These are phyloP conservation scores for Streptanthus diversifolius DNA, from an alignment of 345 rosid species.

Conservation along the genomic window DNA sequence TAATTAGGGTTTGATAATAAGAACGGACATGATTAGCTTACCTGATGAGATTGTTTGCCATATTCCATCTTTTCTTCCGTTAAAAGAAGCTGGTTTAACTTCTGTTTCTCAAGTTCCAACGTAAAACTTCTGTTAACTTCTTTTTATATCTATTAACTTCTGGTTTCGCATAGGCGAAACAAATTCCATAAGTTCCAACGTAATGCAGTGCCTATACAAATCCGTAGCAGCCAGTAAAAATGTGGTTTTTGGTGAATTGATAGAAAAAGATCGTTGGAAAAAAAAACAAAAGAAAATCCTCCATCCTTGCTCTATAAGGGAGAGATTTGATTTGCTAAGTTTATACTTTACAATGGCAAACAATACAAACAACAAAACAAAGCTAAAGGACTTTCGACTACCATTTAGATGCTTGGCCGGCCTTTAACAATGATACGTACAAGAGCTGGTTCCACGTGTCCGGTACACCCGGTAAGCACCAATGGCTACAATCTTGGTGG, in stretches of 20 bases:
- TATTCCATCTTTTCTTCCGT: too few species aligned
- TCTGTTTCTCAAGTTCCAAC: too few species aligned
- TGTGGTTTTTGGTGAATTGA: background rate
- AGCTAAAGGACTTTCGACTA: conserved; percentile 7
- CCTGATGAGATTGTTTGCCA: too few species aligned
- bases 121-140: too few species aligned
- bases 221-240: background rate
- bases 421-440: conserved; percentile 64
- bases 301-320: background rate
- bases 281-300: background rate
- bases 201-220: background rate
- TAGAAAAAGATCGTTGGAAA: background rate
- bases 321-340: conserved; percentile 2
- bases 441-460: conserved; percentile 86
- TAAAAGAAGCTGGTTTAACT: too few species aligned
- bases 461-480: conserved; percentile 94
- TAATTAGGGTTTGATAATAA: too few species aligned
- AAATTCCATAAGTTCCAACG: background rate
- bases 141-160: too few species aligned
- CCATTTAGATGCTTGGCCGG: conserved; percentile 40
- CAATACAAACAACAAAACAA: conserved; percentile 10
- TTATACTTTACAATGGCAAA: background rate
- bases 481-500: conserved; percentile 89
- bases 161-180: too few species aligned
- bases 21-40: too few species aligned